phyloP scores from a whole-genome alignment of 371 early-diverging fungal genomes.

The Actinomucor elegans region DNA sequence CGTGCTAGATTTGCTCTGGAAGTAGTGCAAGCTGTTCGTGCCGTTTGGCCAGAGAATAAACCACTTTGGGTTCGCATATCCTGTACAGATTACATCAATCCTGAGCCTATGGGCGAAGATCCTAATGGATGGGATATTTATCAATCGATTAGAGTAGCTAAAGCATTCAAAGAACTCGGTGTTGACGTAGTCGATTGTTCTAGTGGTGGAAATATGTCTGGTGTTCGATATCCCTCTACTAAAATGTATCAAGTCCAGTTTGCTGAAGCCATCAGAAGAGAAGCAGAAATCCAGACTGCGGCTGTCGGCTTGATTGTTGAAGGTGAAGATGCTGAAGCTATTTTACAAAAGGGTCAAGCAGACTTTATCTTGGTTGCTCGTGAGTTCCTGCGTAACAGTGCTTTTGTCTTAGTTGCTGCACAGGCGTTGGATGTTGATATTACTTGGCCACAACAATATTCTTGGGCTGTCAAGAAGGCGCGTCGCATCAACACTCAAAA shows the following conservation, averaged over 20 bases:
- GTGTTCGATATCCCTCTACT: conserved; percentile 50
- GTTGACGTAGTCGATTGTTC: conserved; percentile 80
- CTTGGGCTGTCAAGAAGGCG: conserved; percentile 22
- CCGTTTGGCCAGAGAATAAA: conserved; percentile 73
- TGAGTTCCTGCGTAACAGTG: conserved; percentile 76
- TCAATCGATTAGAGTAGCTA: conserved; percentile 63
- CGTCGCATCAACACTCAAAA: conserved; percentile 11
- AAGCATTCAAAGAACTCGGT: conserved; percentile 53
- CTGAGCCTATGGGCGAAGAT: conserved; percentile 30
- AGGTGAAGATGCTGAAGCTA: conserved; percentile 65
- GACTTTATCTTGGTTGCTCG: conserved; percentile 78
- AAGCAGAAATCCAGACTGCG: conserved; percentile 59
- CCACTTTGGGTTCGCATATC: conserved; percentile 84
- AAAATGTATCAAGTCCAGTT: conserved; percentile 75
- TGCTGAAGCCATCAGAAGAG: conserved; percentile 50
- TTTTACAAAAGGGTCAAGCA: conserved; percentile 64
- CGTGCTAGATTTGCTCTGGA: conserved; percentile 69
- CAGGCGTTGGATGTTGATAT: conserved; percentile 13
- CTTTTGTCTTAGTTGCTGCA: conserved; percentile 35
- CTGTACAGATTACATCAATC: conserved; percentile 60
- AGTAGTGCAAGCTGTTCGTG: conserved; percentile 60
- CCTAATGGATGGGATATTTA: conserved; percentile 60
- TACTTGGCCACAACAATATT: conserved; percentile 15
- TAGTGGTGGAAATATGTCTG: conserved; percentile 61
- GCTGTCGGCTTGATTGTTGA: conserved; percentile 78